Percentiles rank a stretch among this genome's conserved stretches.
Conservation (phyloP, 2,329 filamentous ascomycete species). For the Bipolaris bicolor region DNA sequence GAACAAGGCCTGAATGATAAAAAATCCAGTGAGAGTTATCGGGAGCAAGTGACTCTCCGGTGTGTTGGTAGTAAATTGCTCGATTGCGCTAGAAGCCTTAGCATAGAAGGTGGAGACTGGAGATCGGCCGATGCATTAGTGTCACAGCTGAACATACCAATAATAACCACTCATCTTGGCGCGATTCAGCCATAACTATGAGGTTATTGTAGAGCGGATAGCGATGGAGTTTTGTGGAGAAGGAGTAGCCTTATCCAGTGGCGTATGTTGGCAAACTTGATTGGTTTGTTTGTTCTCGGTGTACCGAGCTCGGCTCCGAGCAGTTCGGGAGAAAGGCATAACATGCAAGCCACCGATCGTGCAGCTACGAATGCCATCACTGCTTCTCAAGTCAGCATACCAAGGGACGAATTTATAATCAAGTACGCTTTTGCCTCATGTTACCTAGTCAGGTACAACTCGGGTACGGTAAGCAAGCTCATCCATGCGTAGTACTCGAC, state of each 20-base stretch:
- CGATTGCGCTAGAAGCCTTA: neutral
- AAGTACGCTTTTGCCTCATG: neutral
- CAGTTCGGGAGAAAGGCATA: neutral
- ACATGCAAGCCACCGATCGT: neutral
- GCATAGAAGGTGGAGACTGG: neutral
- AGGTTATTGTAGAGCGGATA: neutral
- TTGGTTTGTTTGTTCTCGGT: neutral
- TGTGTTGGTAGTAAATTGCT: neutral
- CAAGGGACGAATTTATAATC: neutral
- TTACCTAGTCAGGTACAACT: constrained; percentile 1
- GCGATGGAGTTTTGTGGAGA: neutral
- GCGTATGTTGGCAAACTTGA: neutral
- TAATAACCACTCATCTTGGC: neutral
- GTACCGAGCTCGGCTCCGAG: neutral
- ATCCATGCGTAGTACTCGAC: neutral
- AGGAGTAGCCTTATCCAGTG: neutral
- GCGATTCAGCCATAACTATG: neutral
- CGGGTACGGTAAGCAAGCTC: neutral
- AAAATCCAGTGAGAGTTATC: neutral
- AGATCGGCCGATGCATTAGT: neutral
- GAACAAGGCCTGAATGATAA: neutral
- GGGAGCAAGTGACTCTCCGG: neutral
- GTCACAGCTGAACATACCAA: neutral
- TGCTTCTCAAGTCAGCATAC: neutral
- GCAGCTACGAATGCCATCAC: neutral